Evolutionary conservation across 2,329 filamentous ascomycete genomes (phyloP), one percentile per base, ranked within the genome.

Genomic region (Paraphoma sp.): DNA sequence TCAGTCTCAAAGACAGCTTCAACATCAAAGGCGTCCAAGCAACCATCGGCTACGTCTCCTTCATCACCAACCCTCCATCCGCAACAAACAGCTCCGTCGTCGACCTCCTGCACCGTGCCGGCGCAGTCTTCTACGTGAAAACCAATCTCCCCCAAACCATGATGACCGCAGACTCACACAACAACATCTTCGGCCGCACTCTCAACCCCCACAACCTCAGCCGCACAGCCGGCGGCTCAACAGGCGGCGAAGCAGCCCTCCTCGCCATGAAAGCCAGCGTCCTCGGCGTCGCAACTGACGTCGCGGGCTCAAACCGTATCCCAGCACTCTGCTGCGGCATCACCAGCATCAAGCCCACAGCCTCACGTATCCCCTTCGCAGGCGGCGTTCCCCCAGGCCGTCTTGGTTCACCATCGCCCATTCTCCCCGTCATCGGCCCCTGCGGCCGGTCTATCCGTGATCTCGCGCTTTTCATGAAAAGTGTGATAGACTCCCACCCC

Each of bases 311-410:
- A 51, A 88, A 96, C 70, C 87, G 88, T 67, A 95, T 97, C 72
- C 94, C 90, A 75, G 90, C 96, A 53, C 93, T 97, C 67, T 93
- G 93, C 77, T 76, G 77, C 48, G 74, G 74, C 2, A 53, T 73
- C 40, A 78, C 80, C 3, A 81, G 81, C 0, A 69, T 85, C 23
- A 86, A 85, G 59, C 82, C 84, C 0, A 85, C 82, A 0, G 78
- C 82, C 52, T 80, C 81, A 0, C 71, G 84, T 0, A 76, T 86
- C 0, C 83, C 84, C 0, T 86, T 74, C 28, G 67, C 57, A 1
- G 69, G 72, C 0, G 63, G 64, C 10, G 64, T 64, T 1, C 59
- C 70, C 1, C 69, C 71, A 1, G 76, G 75, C 0, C 56, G 75
- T 3, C 12, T 72, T 3, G 76, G 75, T 0, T 63, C 54, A 31